Percentiles rank a stretch among this genome's conserved stretches.
Conservation (phyloP, 1,284 basidiomycete genomes). For the Mycena sp. region DNA sequence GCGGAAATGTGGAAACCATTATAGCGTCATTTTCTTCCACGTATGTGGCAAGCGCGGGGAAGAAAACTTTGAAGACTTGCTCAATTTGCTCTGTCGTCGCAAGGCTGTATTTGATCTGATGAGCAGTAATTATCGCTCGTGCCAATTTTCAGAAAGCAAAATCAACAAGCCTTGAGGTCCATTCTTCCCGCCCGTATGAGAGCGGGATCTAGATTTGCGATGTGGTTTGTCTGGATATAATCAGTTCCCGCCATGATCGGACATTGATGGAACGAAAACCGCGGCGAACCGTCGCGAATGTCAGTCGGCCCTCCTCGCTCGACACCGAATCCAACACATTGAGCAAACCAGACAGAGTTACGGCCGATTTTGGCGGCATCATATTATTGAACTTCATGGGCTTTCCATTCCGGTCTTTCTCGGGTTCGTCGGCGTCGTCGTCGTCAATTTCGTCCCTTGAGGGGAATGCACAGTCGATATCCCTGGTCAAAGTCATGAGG, state of each 20-base stretch:
- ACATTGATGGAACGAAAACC: not conserved
- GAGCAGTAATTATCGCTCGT: not conserved
- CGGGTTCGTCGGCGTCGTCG: not conserved
- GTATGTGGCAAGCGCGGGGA: not conserved
- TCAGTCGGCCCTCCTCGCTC: not conserved
- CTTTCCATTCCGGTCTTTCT: not conserved
- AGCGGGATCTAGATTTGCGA: not conserved
- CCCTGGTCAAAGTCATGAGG: not conserved
- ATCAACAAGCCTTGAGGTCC: not conserved
- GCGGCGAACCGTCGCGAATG: not conserved
- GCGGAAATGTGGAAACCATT: not conserved
- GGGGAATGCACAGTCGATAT: conserved; percentile 21
- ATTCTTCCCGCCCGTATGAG: conserved; percentile 2
- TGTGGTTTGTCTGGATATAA: conserved; percentile 1
- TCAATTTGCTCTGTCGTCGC: conserved; percentile 5
- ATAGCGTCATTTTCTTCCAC: not conserved
- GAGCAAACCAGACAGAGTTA: not conserved
- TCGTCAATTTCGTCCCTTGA: conserved; percentile 7
- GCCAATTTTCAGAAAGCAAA: not conserved
- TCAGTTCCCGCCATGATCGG: not conserved
- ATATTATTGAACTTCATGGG: not conserved
- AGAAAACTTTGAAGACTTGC: conserved; percentile 11
- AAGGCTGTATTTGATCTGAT: conserved; percentile 14
- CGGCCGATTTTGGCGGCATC: not conserved
- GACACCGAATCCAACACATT: conserved; percentile 9